Conservation (phyloP, 768 basidiomycete species). For the Pleurotus eryngii region DNA sequence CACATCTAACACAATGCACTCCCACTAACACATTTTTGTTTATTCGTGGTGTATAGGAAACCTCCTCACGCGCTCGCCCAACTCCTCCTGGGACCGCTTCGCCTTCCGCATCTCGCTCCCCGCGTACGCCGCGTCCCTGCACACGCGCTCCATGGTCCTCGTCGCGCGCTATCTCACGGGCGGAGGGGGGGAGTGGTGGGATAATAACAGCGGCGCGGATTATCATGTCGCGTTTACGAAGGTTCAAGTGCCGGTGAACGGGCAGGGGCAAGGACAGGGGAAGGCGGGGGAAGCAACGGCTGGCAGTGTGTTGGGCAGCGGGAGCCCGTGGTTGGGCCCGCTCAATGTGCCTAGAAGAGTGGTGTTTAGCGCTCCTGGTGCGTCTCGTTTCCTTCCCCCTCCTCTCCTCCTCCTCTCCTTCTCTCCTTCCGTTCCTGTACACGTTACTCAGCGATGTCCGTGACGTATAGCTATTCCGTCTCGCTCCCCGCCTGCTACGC, state of each 20-base stretch:
- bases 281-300: conserved; percentile 7
- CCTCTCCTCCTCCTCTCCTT: no score
- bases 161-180: conserved; percentile 52
- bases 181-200: conserved; percentile 83
- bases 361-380: conserved; percentile 31
- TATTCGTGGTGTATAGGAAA: no score
- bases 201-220: conserved; percentile 79
- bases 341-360: conserved; percentile 13
- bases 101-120: conserved; percentile 64
- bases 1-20: no score
- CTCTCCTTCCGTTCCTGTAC: no score
- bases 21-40: no score
- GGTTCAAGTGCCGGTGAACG: no score
- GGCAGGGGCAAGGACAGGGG: background rate
- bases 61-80: background rate
- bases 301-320: background rate
- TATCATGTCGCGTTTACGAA: conserved; percentile 68
- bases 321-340: background rate
- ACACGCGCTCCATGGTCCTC: conserved; percentile 54
- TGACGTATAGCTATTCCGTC: no score
- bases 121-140: conserved; percentile 56
- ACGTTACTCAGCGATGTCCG: no score
- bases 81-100: conserved; percentile 51
- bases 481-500: no score
- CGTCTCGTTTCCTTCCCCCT: conserved; percentile 9